Base-by-base conservation (phyloP, 164 flowering plant genomes). In the Umbellularia californica region DNA sequence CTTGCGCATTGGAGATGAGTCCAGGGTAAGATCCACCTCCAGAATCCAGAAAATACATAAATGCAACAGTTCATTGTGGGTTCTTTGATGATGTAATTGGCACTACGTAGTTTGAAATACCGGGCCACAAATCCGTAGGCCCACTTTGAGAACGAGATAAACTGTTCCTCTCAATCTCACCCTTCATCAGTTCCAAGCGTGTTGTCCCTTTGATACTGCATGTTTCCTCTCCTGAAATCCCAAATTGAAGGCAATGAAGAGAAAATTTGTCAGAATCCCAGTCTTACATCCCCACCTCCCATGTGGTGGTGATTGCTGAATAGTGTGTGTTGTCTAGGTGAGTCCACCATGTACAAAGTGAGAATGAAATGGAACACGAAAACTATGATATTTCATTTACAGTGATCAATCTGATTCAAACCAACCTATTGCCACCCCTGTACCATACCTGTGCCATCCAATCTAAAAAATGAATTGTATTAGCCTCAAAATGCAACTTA, bases 101-200 rank as follows among this genome's bases (percentile, higher is more conserved):
- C 35, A 88, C 83, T 58, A 85, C 90, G 82, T 93, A 95, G 79
- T 93, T 93, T 58, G 99, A 93, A 64, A 93, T 81, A 77, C 95
- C 86, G 13, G 97, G 99, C 99, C 97, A 89, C n/a, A 93, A 91
- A 65, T 85, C 75, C 58, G 50, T 71, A 2, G 97, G 97, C 23
- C 99, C 97, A 67, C n/a, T 73, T 71, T 47, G 78, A 9, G 99
- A 86, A 73, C 65, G 74, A 66, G 97, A 88, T 30, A 87, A 72
- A 23, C 3, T 28, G 76, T 85, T 85, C 23, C 73, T 52, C 66
- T 76, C 75, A n/a, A 85, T 84, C 78, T 95, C 98, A 20, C 78
- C 79, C 74, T 77, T 75, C 83, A 91, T 84, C 83, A 95, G 78
- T 75, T 90, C 85, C 75, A 84, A 6, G 14, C 98, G 90, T 2